Evolutionary conservation across 1,284 basidiomycete species (phyloP).

Genomic region (Moniliophthora roreri): DNA sequence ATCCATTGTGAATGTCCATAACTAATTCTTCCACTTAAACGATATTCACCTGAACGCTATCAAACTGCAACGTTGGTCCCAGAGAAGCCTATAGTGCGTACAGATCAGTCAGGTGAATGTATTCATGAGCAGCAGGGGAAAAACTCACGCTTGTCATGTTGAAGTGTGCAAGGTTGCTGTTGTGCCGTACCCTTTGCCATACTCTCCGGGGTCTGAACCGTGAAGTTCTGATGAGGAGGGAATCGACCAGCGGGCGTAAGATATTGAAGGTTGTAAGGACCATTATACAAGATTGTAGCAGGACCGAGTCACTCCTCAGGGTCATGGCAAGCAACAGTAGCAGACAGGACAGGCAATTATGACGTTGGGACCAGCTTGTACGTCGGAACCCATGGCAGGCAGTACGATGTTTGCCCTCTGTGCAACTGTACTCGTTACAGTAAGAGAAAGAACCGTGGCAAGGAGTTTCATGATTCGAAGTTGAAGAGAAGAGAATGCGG

Average conservation of each 20-base stretch:
- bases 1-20: no score
- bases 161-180: background rate
- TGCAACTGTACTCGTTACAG: no score
- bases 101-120: no score
- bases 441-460: no score
- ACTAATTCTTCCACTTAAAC: background rate
- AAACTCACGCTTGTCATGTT: constrained; percentile 1
- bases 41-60: background rate
- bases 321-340: background rate
- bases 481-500: no score
- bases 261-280: background rate
- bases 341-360: no score
- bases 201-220: no score
- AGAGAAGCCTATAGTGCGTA: background rate
- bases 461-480: no score
- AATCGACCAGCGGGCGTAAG: no score
- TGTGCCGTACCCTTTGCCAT: background rate
- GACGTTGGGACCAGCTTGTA: no score
- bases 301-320: background rate
- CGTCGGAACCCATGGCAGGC: no score
- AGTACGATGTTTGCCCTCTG: no score
- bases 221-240: background rate
- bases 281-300: background rate
- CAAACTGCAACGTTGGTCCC: background rate
- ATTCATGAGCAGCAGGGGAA: background rate